Percentiles rank a stretch among this genome's conserved stretches.
Evolutionary conservation across 179 eudicot species (phyloP).

Genomic region (Sideroxylon spinosum): DNA sequence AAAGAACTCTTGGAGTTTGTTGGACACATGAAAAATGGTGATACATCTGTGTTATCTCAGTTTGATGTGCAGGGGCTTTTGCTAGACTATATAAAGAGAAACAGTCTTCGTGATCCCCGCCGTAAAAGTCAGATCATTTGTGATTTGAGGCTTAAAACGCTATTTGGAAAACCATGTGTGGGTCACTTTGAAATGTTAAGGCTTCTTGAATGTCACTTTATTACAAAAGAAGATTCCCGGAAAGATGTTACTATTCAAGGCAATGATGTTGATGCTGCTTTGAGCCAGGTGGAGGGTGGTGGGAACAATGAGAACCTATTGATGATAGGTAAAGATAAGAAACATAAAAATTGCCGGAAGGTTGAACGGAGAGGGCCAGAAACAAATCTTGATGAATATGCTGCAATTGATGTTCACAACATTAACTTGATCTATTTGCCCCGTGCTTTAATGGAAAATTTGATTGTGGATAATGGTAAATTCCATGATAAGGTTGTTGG

Average conservation of each 20-base stretch:
- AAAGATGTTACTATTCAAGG: constrained; percentile 22
- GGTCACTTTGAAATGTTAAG: constrained; percentile 86
- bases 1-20: constrained; percentile 68
- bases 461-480: constrained; percentile 47
- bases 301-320: constrained; percentile 32
- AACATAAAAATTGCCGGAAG: constrained; percentile 46
- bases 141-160: constrained; percentile 66
- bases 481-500: constrained; percentile 69
- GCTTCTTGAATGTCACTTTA: constrained; percentile 75
- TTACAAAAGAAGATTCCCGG: constrained; percentile 38
- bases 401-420: constrained; percentile 77
- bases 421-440: constrained; percentile 67
- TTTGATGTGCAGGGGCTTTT: constrained; percentile 75
- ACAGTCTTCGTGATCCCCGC: constrained; percentile 80
- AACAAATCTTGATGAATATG: constrained; percentile 68
- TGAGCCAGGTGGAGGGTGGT: constrained; percentile 39
- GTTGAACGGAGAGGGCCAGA: constrained; percentile 46
- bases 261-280: constrained; percentile 28
- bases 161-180: constrained; percentile 71
- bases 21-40: constrained; percentile 68
- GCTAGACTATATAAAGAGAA: constrained; percentile 67
- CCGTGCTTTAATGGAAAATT: constrained; percentile 62
- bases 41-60: constrained; percentile 56
- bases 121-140: constrained; percentile 69
- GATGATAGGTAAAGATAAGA: constrained; percentile 40